Conservation (phyloP, 306 rosid genomes). For the Cucurbita moschata region DNA sequence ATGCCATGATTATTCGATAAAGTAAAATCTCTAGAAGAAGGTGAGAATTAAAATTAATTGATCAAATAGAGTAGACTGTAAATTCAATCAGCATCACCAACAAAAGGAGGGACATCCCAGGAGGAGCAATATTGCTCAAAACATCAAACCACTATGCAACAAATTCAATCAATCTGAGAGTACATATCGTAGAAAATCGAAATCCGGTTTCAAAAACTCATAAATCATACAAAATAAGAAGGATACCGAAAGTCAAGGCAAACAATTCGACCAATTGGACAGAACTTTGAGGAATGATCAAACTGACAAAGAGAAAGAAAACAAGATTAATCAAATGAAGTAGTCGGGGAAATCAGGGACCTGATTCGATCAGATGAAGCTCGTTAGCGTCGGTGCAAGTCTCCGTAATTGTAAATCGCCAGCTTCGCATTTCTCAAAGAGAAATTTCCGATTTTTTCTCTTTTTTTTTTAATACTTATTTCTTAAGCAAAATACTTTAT, state of each 20-base stretch:
- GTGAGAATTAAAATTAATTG: background rate
- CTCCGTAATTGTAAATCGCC: constrained; percentile 29
- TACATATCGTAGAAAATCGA: background rate
- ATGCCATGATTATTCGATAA: background rate
- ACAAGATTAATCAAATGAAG: background rate
- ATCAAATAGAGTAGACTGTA: background rate
- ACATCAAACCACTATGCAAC: background rate
- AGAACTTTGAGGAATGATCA: background rate
- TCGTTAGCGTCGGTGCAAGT: constrained; percentile 20
- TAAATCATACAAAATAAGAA: background rate
- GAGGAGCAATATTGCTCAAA: background rate
- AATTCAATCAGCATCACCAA: background rate
- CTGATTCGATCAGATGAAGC: constrained; percentile 56
- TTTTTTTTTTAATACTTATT: background rate
- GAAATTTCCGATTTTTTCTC: background rate
- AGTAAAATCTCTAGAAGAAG: background rate
- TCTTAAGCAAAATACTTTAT: background rate
- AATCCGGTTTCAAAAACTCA: background rate
- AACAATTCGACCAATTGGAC: background rate
- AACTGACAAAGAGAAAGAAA: background rate
- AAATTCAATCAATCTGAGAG: constrained; percentile 1
- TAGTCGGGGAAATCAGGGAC: constrained; percentile 19
- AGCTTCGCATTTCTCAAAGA: constrained; percentile 17
- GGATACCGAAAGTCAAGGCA: background rate
- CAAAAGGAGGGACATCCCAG: background rate